phyloP scores from a whole-genome alignment of 2,329 filamentous ascomycete species.

The Pezicula rhizophila region DNA sequence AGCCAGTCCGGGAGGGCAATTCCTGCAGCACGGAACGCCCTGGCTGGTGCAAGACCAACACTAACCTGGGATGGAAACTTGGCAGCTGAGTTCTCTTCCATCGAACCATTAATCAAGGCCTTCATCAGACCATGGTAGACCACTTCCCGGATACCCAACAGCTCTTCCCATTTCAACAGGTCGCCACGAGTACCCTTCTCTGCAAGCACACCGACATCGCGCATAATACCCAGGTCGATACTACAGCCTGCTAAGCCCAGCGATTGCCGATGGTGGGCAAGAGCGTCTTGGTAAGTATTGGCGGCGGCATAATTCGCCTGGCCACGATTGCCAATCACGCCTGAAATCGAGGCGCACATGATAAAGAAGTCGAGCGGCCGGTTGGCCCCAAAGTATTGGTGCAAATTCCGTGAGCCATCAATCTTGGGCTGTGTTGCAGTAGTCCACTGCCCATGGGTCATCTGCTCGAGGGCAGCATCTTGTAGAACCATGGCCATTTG shows the following conservation, averaged over 20 bases:
- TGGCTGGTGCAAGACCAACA: no score
- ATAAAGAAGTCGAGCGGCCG: slow-evolving; percentile 7
- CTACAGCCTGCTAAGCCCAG: not conserved
- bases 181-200: not conserved
- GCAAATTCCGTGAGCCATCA: not conserved
- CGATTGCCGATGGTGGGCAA: slow-evolving; percentile 1
- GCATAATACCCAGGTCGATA: slow-evolving; percentile 1
- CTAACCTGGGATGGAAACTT: not conserved
- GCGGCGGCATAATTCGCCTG: slow-evolving; percentile 10
- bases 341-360: not conserved
- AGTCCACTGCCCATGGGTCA: slow-evolving; percentile 30
- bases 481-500: no score
- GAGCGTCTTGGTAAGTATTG: slow-evolving; percentile 18
- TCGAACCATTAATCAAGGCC: not conserved
- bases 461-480: slow-evolving; percentile 27
- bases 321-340: slow-evolving; percentile 2
- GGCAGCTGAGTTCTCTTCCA: no score
- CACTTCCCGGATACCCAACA: slow-evolving; percentile 1
- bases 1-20: no score
- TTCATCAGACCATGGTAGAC: slow-evolving; percentile 1
- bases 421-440: slow-evolving; percentile 28
- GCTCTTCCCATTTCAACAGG: slow-evolving; percentile 1
- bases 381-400: slow-evolving; percentile 7
- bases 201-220: slow-evolving; percentile 1
- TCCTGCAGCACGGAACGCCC: no score